Evolutionary conservation across 805 yeast genomes (phyloP), one percentile per base, ranked within the genome.

Genomic region (Saccharomycopsis fermentans): DNA sequence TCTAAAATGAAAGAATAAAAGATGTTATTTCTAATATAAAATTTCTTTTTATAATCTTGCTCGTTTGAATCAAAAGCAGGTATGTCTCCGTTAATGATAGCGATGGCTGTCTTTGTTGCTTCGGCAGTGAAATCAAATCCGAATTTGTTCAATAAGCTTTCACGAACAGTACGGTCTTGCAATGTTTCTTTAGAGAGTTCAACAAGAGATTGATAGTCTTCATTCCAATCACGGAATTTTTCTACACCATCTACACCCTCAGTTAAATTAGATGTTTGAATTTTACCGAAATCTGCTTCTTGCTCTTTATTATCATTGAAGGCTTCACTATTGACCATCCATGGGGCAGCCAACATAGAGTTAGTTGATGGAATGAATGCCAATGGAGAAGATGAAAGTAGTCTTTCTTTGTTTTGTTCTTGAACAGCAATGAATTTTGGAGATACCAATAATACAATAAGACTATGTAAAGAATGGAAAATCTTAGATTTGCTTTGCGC

Each of bases 1-100:
- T 86, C 91, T 56, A 80, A 77, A 53, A 90, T 94, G 55, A 77
- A 81, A 2, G 96, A 87, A 74, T 87, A 92, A 71, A 92, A 91
- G 52, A 94, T 86, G 58, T 92, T 92, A 67, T 89, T 86, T 65
- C 86, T 79, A 61, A 91, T 76, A 72, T 71, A 92, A 55, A 91
- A 84, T 63, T 81, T 87, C 58, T 82, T 77, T 26, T 76, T 77
- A n/a, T 51, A 36, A 16, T 74, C 71, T 4, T 78, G 77, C 56
- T 89, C 94, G 57, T 76, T 79, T n/a, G 96, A 90, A 69, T 91
- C 89, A 79, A 91, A 77, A 17, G 98, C 84, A 9, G 79, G 65
- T 55, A 90, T 68, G 64, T 87, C 87, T 52, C 92, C 96, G 63
- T 81, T 79, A 55, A 86, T 77, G 48, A 92, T 82, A 34, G 84